Base-by-base conservation (phyloP, 2,329 filamentous ascomycete genomes). In the Zasmidium angulare region DNA sequence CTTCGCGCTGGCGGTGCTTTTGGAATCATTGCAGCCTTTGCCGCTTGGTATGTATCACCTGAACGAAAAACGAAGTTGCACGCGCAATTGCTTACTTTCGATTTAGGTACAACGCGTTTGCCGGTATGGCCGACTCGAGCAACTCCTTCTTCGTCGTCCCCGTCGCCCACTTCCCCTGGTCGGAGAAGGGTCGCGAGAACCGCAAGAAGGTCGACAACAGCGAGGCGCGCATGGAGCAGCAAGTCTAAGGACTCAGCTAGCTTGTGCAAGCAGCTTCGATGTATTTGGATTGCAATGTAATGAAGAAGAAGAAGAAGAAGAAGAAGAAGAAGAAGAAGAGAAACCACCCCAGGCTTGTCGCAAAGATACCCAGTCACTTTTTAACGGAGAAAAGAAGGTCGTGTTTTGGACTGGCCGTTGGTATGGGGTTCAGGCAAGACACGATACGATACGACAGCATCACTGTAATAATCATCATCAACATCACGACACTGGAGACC, bases 91-190 rank as follows among this genome's bases (percentile, higher is more conserved):
- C 51, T 59, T 21, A 56, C 53, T n/a, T n/a, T n/a, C 26, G n/a
- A 36, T 51, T 31, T 19, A 67, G 66, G 66, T 83, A 83, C 70
- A 82, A 82, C 60, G 80, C 79, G 2, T 72, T 82, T 10, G 81
- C 81, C 48, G 81, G 81, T 79, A 78, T 83, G 62, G 80, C 80
- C n/a, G 81, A 84, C 68, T 76, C 75, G 60, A 78, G 75, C 61
- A 83, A 84, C 75, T 81, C 91, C 81, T 96, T 96, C 86, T 95
- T 96, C 82, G 83, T 95, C 75, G 86, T 96, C 63, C 93, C 93
- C 53, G 92, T 53, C 51, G 88, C 89, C 69, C 92, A 96, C 82
- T 96, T 97, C 83, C 93, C 93, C 55, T 97, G 93, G 93, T 93
- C 90, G 40, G 88, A 89, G 69, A 89, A 89, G 78, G 89, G 86